A percentile compares a stretch with the other conserved stretches of the same genome.
Conservation (phyloP, 176 grass and related monocot genomes). For the Triticum timopheevii region DNA sequence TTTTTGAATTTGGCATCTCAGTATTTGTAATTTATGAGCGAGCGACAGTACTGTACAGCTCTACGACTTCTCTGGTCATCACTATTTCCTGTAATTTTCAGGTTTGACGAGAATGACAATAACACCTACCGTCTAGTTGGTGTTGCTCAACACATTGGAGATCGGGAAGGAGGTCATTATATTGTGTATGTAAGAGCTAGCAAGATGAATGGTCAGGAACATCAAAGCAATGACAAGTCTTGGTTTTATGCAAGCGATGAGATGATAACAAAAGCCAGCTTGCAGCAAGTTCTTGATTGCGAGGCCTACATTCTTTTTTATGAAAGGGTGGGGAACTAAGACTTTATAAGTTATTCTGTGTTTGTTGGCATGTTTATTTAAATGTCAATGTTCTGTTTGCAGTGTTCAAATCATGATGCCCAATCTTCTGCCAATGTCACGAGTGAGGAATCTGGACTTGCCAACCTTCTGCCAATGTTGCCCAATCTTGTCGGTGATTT, state of each 20-base stretch:
- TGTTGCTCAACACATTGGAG: conserved; percentile 66
- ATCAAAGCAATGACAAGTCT: conserved; percentile 17
- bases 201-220: conserved; percentile 35
- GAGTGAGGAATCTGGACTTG: too few relatives aligned
- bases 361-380: too few relatives aligned
- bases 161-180: conserved; percentile 65
- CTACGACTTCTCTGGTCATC: conserved; percentile 8
- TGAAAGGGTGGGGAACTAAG: conserved; percentile 39
- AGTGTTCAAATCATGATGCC: too few relatives aligned
- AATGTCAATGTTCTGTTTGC: too few relatives aligned
- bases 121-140: conserved; percentile 58
- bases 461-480: too few relatives aligned
- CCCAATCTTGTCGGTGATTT: too few relatives aligned
- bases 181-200: conserved; percentile 58
- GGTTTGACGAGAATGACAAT: conserved; percentile 48
- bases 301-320: conserved; percentile 70
- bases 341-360: neutral
- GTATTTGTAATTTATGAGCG: neutral
- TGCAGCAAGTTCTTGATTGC: conserved; percentile 53
- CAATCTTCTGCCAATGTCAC: too few relatives aligned
- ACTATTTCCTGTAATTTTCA: conserved; percentile 30
- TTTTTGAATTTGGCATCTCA: neutral
- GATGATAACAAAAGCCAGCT: conserved; percentile 35
- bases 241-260: conserved; percentile 63
- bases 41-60: neutral